These are phyloP conservation scores for Solanum peruvianum DNA, from an alignment of 257 asterid species.

Conservation along the genomic window DNA sequence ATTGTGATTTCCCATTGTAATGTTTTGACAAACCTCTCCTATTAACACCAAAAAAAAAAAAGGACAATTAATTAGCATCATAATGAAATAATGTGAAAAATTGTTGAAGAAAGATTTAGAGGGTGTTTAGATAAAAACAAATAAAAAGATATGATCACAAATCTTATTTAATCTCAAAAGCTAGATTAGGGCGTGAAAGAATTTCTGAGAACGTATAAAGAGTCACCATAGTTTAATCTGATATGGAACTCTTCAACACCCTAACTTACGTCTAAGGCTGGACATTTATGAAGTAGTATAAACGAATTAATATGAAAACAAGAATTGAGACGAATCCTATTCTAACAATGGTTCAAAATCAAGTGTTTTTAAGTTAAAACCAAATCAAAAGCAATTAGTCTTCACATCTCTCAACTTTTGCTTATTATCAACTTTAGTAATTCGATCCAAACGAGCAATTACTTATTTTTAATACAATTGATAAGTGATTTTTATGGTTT, in stretches of 20 bases:
- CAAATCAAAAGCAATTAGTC: background rate
- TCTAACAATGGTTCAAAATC: background rate
- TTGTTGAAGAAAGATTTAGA: background rate
- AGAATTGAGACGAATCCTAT: background rate
- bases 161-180: background rate
- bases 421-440: background rate
- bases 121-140: background rate
- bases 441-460: background rate
- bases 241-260: background rate
- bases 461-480: background rate
- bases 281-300: background rate
- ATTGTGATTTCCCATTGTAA: conserved; percentile 64
- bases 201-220: background rate
- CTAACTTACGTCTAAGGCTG: background rate
- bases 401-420: background rate
- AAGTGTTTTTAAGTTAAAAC: background rate
- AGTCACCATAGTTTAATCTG: background rate
- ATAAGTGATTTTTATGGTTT: background rate
- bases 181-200: background rate
- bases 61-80: background rate
- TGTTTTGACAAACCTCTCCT: conserved; percentile 72
- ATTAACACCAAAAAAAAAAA: background rate
- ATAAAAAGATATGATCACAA: background rate
- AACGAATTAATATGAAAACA: background rate
- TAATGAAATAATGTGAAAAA: background rate